A percentile compares a stretch with the other conserved stretches of the same genome.
phyloP scores from a whole-genome alignment of 495 filamentous ascomycete species.

The Penicillium samsonianum region DNA sequence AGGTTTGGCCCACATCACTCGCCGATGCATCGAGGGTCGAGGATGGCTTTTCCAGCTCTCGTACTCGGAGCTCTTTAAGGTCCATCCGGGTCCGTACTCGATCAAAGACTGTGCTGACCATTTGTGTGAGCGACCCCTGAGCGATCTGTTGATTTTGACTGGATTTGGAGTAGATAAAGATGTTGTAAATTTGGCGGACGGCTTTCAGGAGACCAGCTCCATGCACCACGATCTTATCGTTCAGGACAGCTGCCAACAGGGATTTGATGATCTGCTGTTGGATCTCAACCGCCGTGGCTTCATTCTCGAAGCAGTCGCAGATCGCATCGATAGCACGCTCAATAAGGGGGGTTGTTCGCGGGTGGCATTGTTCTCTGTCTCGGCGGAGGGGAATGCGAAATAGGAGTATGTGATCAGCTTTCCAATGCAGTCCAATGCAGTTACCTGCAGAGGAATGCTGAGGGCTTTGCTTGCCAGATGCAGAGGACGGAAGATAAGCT shows the following conservation, averaged over 20 bases:
- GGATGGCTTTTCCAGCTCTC: conserved; percentile 40
- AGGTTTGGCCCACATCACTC: conserved; percentile 48
- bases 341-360: conserved; percentile 65
- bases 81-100: conserved; percentile 83
- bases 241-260: conserved; percentile 88
- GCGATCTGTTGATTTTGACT: conserved; percentile 94
- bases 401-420: conserved; percentile 98
- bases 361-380: conserved; percentile 49
- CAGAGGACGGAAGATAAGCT: conserved; percentile 87
- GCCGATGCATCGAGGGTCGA: conserved; percentile 26
- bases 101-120: conserved; percentile 98
- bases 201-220: conserved; percentile 96
- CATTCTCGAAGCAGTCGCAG: conserved; percentile 98
- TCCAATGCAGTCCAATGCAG: conserved; percentile 94
- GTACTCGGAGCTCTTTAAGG: conserved; percentile 73
- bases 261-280: conserved; percentile 99
- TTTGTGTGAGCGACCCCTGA: conserved; percentile 94
- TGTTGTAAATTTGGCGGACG: conserved; percentile 98
- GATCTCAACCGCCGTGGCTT: conserved; percentile 83
- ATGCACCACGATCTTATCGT: conserved; percentile 98
- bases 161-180: conserved; percentile 91
- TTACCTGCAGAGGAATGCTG: conserved; percentile 81
- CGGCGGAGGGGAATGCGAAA: conserved; percentile 74
- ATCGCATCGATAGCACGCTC: conserved; percentile 98
- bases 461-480: conserved; percentile 82